Evolutionary conservation across 768 basidiomycete genomes (phyloP).

Genomic region (Dacryopinax primogenitus): DNA sequence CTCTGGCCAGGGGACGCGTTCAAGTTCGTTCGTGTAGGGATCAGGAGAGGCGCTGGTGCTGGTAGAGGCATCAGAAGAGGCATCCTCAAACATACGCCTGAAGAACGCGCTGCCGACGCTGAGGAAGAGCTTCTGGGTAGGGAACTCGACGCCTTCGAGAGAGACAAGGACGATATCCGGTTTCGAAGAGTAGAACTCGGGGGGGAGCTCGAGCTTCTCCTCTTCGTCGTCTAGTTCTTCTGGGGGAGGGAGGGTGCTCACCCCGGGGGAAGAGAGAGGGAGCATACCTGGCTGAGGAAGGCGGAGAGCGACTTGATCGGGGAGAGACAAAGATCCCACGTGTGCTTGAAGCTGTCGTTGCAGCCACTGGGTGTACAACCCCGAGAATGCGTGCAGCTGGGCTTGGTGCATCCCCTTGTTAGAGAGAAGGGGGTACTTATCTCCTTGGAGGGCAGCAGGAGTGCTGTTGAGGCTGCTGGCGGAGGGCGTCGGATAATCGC

Average conservation of each 20-base stretch:
- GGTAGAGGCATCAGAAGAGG: background rate
- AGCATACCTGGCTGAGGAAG: background rate
- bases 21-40: background rate
- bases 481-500: too few relatives aligned
- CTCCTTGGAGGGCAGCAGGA: too few relatives aligned
- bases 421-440: too few relatives aligned
- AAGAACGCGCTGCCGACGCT: background rate
- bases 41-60: background rate
- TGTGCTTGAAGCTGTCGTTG: background rate
- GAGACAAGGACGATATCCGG: background rate
- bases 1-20: background rate
- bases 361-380: background rate
- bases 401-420: constrained; percentile 9
- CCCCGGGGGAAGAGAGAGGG: background rate
- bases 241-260: too few relatives aligned
- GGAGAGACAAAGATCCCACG: too few relatives aligned
- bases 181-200: background rate
- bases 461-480: too few relatives aligned
- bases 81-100: constrained; percentile 1
- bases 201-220: background rate
- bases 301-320: background rate
- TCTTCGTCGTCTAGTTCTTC: background rate
- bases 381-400: constrained; percentile 6
- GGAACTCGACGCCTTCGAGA: background rate
- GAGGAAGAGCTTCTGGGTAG: background rate